These are phyloP conservation scores for Chaetomium globosum DNA, from an alignment of 2,329 filamentous ascomycete genomes.

Conservation along the genomic window DNA sequence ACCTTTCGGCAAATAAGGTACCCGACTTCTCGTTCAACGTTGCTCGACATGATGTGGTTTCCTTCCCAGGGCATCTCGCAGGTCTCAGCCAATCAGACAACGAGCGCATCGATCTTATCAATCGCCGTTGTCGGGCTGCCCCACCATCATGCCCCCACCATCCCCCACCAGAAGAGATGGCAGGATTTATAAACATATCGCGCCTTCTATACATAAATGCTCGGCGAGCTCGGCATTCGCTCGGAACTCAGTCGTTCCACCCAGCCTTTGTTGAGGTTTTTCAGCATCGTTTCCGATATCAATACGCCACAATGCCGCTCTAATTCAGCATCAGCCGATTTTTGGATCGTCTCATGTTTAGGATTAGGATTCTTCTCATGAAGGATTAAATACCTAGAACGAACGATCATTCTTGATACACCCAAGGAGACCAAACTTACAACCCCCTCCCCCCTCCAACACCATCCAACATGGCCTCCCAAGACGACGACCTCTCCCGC, in stretches of 20 bases:
- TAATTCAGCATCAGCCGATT: background rate
- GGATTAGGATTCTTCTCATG: background rate
- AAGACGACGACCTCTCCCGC: constrained; percentile 14
- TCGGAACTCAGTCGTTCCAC: background rate
- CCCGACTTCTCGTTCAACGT: no score
- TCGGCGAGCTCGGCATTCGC: background rate
- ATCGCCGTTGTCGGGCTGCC: constrained; percentile 7
- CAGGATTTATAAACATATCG: constrained; percentile 25
- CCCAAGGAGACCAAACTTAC: background rate
- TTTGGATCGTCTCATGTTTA: background rate
- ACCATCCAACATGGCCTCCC: constrained; percentile 20
- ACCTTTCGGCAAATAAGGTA: no score
- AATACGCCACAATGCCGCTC: background rate
- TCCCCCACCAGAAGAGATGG: background rate
- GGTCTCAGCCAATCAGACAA: no score
- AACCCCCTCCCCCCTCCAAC: no score
- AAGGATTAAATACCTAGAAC: background rate
- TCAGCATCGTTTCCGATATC: background rate
- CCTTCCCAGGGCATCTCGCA: no score
- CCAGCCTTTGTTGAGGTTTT: background rate
- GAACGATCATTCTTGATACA: background rate
- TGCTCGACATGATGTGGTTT: no score
- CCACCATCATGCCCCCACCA: background rate
- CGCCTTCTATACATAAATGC: constrained; percentile 7
- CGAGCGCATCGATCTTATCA: constrained; percentile 8